Percentiles rank a stretch among this genome's conserved stretches.
Evolutionary conservation across 257 asterid species (phyloP).

Genomic region (Knoxia roxburghii): DNA sequence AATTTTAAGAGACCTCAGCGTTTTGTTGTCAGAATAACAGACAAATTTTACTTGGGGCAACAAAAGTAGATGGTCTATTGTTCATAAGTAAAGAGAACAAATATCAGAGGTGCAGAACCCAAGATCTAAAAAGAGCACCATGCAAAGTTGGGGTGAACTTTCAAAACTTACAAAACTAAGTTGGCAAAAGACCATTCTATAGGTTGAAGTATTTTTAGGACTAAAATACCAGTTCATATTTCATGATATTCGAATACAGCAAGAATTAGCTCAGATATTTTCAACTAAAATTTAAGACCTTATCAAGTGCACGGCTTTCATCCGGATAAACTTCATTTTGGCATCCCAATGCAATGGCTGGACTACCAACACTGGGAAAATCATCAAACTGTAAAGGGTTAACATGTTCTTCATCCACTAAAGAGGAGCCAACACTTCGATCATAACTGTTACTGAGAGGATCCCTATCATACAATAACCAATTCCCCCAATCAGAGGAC

Average conservation of each 20-base stretch:
- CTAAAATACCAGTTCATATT: background rate
- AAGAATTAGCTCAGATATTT: too few relatives aligned
- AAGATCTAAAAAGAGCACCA: background rate
- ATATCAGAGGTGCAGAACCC: background rate
- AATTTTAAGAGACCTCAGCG: slow-evolving; percentile 11
- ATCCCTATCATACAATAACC: slow-evolving; percentile 55
- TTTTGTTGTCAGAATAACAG: background rate
- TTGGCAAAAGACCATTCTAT: background rate
- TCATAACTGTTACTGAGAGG: slow-evolving; percentile 19
- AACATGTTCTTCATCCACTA: slow-evolving; percentile 43
- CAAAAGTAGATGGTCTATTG: background rate
- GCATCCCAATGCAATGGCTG: slow-evolving; percentile 27
- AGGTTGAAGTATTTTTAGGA: background rate
- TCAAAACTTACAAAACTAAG: background rate
- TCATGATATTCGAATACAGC: background rate
- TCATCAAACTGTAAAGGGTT: slow-evolving; percentile 60
- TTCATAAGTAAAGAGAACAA: background rate
- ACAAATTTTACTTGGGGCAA: background rate
- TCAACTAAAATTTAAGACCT: slow-evolving; percentile 15
- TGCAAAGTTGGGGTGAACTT: background rate
- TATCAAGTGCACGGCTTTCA: slow-evolving; percentile 24
- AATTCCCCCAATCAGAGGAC: slow-evolving; percentile 64
- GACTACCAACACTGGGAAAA: slow-evolving; percentile 25
- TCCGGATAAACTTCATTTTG: slow-evolving; percentile 23
- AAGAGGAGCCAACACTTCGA: slow-evolving; percentile 36